Evolutionary conservation across 768 basidiomycete species (phyloP), one percentile per base, ranked within the genome.

Genomic region (Lanmaoa pseudosensibilis): DNA sequence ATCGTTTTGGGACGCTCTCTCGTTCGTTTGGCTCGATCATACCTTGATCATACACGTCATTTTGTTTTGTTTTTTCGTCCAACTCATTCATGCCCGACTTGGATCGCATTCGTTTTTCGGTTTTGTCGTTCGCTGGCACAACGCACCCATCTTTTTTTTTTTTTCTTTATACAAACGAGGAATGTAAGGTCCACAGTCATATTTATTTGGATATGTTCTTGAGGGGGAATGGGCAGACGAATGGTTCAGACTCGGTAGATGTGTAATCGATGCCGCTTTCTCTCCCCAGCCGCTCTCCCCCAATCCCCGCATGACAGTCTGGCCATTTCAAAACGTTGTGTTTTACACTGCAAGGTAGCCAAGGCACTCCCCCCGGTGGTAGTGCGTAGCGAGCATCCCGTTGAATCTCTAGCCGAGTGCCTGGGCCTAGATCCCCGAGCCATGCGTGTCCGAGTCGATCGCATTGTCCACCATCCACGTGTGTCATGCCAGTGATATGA

Each of bases 1-100:
- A 65, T 65, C 32, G 44, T 52, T 65, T 46, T 53, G 45, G 62
- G 63, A 65, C 58, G 25, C 34, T 38, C 37, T 30, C 36, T 46
- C 43, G n/a, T 47, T 50, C n/a, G n/a, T 44, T 30, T 30, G 27
- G 7, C 27, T 7, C 27, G 27, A 34, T 50, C 27, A 27, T 27
- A 27, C 27, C 4, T 27, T 27, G 27, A 27, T 27, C 44, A 41
- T 13, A 37, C 38, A 56, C 25, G 16, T n/a, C n/a, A 1, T 30
- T 8, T 30, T 21, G 8, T 46, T 57, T 50, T 2, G 6, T 3
- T 33, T 32, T 13, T 8, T 16, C 8, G 3, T 6, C 3, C 23
- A 4, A 32, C 33, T 2, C 11, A 13, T 30, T 25, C 25, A 9
- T 10, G 16, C 18, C 57, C 34, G 44, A 5, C 10, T 58, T 16